A percentile compares a stretch with the other conserved stretches of the same genome.
These are phyloP conservation scores for Suhomyces taliae DNA, from an alignment of 1,139 yeast genomes.

Conservation along the genomic window DNA sequence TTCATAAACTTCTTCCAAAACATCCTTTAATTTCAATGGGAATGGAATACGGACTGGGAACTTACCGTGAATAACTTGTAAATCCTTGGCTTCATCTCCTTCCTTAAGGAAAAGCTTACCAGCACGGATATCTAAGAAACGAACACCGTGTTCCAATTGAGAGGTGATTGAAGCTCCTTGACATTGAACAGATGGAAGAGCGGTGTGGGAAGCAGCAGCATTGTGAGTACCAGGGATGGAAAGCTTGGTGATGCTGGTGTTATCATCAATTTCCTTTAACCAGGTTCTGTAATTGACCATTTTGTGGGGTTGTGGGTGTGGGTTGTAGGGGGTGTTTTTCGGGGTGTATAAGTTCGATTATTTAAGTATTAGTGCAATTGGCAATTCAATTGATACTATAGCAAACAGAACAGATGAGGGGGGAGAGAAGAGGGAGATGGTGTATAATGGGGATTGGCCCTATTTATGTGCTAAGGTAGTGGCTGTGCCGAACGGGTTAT, in stretches of 20 bases:
- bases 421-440: not conserved
- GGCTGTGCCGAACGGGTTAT: not conserved
- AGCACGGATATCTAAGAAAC: conserved; percentile 69
- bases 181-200: conserved; percentile 78
- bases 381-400: not conserved
- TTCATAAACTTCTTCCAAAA: conserved; percentile 56
- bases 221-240: conserved; percentile 83
- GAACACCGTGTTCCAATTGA: conserved; percentile 70
- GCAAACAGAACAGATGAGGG: no score
- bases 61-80: conserved; percentile 73
- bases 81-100: conserved; percentile 50
- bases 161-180: conserved; percentile 62
- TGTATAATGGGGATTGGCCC: not conserved
- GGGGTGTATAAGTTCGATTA: not conserved
- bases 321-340: not conserved
- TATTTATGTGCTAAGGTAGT: not conserved
- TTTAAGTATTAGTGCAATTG: not conserved
- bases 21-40: conserved; percentile 50
- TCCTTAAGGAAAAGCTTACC: conserved; percentile 58
- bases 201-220: conserved; percentile 72
- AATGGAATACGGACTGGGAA: conserved; percentile 70
- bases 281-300: conserved; percentile 52
- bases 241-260: conserved; percentile 51
- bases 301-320: conserved; percentile 7
- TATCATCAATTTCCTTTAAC: conserved; percentile 57